Percentiles rank a stretch among this genome's conserved stretches.
Conservation (phyloP, 768 basidiomycete genomes). For the Amanita molliuscula region DNA sequence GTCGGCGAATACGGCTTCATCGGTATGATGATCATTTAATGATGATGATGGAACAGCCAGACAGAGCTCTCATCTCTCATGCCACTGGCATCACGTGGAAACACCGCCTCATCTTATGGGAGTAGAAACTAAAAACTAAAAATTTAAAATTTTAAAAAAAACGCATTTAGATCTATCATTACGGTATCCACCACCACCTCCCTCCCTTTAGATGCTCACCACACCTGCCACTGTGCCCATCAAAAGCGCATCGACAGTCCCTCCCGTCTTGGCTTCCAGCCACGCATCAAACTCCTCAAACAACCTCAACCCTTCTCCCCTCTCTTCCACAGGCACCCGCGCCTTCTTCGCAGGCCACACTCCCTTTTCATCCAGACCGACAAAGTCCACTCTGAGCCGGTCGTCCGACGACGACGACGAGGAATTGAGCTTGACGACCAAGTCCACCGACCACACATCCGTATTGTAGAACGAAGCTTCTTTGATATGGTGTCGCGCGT, state of each 20-base stretch:
- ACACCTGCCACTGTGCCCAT: conserved; percentile 66
- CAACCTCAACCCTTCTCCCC: conserved; percentile 49
- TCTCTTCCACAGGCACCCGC: conserved; percentile 26
- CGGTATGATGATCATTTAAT: too few relatives aligned
- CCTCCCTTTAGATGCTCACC: not conserved
- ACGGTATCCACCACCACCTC: too few relatives aligned
- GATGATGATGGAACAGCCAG: too few relatives aligned
- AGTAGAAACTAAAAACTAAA: too few relatives aligned
- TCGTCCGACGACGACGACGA: conserved; percentile 28
- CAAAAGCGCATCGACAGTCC: conserved; percentile 57
- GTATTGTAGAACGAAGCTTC: conserved; percentile 81
- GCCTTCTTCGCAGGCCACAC: conserved; percentile 74
- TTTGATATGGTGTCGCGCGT: conserved; percentile 80
- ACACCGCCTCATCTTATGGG: too few relatives aligned
- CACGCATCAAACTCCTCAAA: conserved; percentile 36
- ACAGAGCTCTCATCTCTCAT: too few relatives aligned
- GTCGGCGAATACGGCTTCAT: too few relatives aligned
- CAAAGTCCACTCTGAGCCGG: conserved; percentile 36
- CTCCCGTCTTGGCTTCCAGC: conserved; percentile 41
- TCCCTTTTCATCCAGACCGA: conserved; percentile 73
- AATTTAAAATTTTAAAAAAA: too few relatives aligned
- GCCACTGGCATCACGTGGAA: too few relatives aligned
- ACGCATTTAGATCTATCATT: too few relatives aligned
- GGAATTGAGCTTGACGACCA: conserved; percentile 50
- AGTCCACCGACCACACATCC: conserved; percentile 61